phyloP scores from a whole-genome alignment of 2,329 filamentous ascomycete species.

The Exophiala oligosperma region DNA sequence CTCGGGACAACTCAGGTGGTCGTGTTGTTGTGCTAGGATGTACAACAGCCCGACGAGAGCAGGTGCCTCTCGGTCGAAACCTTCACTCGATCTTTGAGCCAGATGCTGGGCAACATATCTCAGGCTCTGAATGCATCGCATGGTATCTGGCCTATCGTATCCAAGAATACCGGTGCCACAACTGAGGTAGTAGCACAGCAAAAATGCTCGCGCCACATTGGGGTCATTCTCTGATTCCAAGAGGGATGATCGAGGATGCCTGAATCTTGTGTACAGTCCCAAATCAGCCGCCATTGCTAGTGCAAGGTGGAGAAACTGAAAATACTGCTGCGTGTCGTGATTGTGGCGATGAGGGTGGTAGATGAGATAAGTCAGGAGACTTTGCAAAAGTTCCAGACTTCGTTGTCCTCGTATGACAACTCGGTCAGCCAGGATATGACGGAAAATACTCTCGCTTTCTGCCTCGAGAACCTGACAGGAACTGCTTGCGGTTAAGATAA shows the following conservation, averaged over 20 bases:
- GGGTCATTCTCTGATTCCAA: not conserved
- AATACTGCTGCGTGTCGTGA: constrained; percentile 32
- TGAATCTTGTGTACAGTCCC: constrained; percentile 19
- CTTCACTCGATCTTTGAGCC: not conserved
- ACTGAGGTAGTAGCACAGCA: constrained; percentile 21
- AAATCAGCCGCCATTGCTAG: constrained; percentile 36
- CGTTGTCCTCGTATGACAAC: constrained; percentile 59
- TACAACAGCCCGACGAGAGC: constrained; percentile 12
- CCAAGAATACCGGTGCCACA: constrained; percentile 14
- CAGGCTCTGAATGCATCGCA: constrained; percentile 15
- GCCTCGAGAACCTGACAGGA: constrained; percentile 3
- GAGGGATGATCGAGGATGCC: not conserved
- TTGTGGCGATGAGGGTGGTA: constrained; percentile 50
- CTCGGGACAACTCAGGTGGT: not conserved
- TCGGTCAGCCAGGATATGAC: constrained; percentile 36
- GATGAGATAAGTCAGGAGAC: constrained; percentile 57
- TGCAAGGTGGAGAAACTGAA: constrained; percentile 36
- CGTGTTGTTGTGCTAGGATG: constrained; percentile 4
- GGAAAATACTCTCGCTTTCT: constrained; percentile 14
- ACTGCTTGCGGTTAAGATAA: constrained; percentile 17
- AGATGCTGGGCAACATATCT: constrained; percentile 6
- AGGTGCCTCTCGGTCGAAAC: constrained; percentile 7
- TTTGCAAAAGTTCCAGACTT: constrained; percentile 58
- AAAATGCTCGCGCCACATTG: constrained; percentile 12
- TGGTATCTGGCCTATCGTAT: constrained; percentile 17